Evolutionary conservation across 768 basidiomycete genomes (phyloP).

Genomic region (Termitomyces sp.): DNA sequence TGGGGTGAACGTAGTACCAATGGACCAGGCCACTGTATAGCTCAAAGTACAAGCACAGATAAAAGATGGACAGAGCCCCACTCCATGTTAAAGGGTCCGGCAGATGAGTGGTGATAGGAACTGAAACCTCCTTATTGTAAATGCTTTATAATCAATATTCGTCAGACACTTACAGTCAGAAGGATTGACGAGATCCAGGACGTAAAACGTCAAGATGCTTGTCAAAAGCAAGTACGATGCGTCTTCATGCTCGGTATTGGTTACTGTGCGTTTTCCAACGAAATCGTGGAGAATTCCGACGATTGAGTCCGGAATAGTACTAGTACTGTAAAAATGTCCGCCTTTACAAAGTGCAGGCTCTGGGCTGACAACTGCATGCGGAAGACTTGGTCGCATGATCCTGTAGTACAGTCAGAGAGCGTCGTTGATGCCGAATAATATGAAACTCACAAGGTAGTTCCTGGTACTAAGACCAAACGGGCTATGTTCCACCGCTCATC

Average conservation of each 20-base stretch:
- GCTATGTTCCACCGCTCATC: neutral
- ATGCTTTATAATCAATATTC: too few relatives aligned
- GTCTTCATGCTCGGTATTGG: neutral
- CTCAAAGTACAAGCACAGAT: neutral
- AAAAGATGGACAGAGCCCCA: neutral
- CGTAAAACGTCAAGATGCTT: neutral
- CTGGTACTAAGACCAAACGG: neutral
- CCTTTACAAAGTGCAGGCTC: neutral
- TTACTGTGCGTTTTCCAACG: neutral
- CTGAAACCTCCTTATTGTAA: neutral
- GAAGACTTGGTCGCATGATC: neutral
- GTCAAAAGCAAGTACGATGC: neutral
- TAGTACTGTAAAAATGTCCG: neutral
- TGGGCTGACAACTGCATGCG: neutral
- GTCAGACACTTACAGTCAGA: neutral
- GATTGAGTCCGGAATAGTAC: neutral
- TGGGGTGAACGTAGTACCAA: neutral
- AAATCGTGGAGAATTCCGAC: too few relatives aligned
- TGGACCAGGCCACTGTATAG: neutral
- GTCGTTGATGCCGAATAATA: neutral
- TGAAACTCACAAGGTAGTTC: neutral
- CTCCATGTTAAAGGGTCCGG: neutral
- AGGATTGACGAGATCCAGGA: neutral
- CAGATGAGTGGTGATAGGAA: neutral
- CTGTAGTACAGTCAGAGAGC: neutral